Evolutionary conservation across 2,329 filamentous ascomycete genomes (phyloP), one percentile per base, ranked within the genome.

Genomic region (Penicillium crustosum): DNA sequence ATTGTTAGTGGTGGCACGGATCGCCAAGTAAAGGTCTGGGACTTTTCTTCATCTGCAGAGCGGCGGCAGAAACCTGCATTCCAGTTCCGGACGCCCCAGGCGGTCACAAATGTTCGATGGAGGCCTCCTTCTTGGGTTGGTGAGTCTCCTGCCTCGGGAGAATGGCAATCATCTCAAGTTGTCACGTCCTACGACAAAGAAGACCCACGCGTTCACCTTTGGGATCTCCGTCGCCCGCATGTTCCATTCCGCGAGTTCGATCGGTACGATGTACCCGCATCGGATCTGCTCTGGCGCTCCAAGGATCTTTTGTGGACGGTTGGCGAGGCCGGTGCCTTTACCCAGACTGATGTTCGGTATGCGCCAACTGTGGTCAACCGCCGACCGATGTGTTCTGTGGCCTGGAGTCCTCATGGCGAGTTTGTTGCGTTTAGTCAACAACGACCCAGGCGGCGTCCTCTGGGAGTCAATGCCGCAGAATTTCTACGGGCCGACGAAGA

Each of bases 291-390:
- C 17, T 88, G 80, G 86, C 83, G 84, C 65, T 86, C 84, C 50
- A 83, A 85, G 70, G 84, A 87, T 68, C 75, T 85, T 7, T 75
- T 88, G 38, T 88, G 86, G 86, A 86, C 84, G 13, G 85, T 86
- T 42, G 84, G 83, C 7, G 79, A 81, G 47, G 81, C 84, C 59
- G 86, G 86, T 15, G 77, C 81, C 10, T 87, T 88, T 61, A 81
- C 83, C 19, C 86, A 88, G 68, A 84, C 81, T 33, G 86, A 88
- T 65, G 78, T 87, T 35, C 81, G 85, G 57, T 84, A 83, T 73
- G 79, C 82, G 7, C 78, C 82, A 9, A 84, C 85, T 61, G 78
- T 83, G n/a, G 77, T 85, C 48, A 83, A 86, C 64, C 79, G 82
- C 58, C 79, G 83, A 38, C 81, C 81, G 54, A 74, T 84, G 66